A percentile compares a stretch with the other conserved stretches of the same genome.
These are phyloP conservation scores for Macadamia tetraphylla DNA, from an alignment of 164 flowering plant species.

Conservation along the genomic window DNA sequence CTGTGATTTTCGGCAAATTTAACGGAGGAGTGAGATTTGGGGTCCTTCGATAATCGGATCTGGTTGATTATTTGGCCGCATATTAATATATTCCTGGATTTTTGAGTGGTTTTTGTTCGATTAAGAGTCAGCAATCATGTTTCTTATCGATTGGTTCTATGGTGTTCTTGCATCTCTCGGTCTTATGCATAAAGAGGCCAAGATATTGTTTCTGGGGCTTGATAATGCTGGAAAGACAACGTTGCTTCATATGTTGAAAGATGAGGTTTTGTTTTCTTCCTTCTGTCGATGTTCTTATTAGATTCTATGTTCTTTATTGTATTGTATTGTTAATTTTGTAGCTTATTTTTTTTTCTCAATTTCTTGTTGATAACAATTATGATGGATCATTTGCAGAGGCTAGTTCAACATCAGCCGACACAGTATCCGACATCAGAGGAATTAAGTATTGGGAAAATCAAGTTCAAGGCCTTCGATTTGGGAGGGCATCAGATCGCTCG, in stretches of 20 bases:
- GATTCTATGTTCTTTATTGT: neutral
- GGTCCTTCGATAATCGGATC: too few species aligned
- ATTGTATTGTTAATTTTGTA: neutral
- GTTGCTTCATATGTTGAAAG: slow-evolving; percentile 66
- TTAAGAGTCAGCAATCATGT: slow-evolving; percentile 17
- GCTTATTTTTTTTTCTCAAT: neutral
- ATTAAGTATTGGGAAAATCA: slow-evolving; percentile 39
- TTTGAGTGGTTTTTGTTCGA: too few species aligned
- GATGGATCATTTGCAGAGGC: slow-evolving; percentile 27
- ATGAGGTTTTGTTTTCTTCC: slow-evolving; percentile 37
- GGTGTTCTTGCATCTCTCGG: slow-evolving; percentile 64
- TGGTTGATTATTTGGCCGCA: too few species aligned
- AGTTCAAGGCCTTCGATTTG: slow-evolving; percentile 46
- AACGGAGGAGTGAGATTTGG: too few species aligned
- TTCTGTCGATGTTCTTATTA: neutral
- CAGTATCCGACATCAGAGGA: slow-evolving; percentile 9
- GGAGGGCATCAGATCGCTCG: slow-evolving; percentile 66
- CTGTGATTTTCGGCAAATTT: too few species aligned
- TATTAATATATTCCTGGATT: too few species aligned
- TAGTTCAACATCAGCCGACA: slow-evolving; percentile 2
- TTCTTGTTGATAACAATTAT: neutral
- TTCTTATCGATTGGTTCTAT: slow-evolving; percentile 50
- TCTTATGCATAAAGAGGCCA: slow-evolving; percentile 68
- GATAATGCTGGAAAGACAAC: slow-evolving; percentile 51
- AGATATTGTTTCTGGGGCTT: slow-evolving; percentile 38